Evolutionary conservation across 257 asterid genomes (phyloP), one percentile per base, ranked within the genome.

Genomic region (Nicotiana paniculata): DNA sequence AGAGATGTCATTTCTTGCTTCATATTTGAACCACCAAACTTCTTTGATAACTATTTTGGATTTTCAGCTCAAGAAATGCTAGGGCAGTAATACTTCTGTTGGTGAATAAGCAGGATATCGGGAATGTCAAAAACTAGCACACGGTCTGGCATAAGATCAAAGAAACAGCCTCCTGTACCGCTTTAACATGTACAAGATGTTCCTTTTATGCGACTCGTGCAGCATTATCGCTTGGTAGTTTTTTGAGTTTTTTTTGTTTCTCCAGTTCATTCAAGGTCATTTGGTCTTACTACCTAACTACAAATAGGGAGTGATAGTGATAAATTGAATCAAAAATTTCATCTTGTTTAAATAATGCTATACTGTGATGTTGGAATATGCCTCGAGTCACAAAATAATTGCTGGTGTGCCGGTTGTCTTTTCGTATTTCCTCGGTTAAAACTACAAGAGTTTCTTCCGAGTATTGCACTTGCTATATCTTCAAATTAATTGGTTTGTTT

Each of bases 1-100:
- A 88, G 99, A 83, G 99, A 94, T 77, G 98, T 96, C 58, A 93
- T 93, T 87, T 91, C 97, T 1, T 93, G 97, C 88, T 94, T 94
- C 43, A 89, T 95, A 75, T 86, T 82, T 6, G 99, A 96, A 87
- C 99, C 97, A 9, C 91, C 91, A 3, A 91, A 93, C 80, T 94
- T 88, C 88, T 91, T 91, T 10, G 96, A 91, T 13, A 85, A 91
- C 81, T 88, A 89, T 86, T 89, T 91, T 18, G 97, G 94, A 18
- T 88, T 88, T 64, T 85, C 98, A 3, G 95, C 93, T 0, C 85
- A 89, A 82, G 98, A 96, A 76, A 82, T 90, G 83, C 53, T 92
- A 81, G 84, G 79, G 11, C 83, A 76, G 39, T 86, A 81, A 88
- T 67, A 26, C 26, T 48, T 1, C 62, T 78, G 72, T 10, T 33